Percentiles rank a stretch among this genome's conserved stretches.
Evolutionary conservation across 192 early-diverging fungal species (phyloP).

Genomic region (Phycomyces nitens): DNA sequence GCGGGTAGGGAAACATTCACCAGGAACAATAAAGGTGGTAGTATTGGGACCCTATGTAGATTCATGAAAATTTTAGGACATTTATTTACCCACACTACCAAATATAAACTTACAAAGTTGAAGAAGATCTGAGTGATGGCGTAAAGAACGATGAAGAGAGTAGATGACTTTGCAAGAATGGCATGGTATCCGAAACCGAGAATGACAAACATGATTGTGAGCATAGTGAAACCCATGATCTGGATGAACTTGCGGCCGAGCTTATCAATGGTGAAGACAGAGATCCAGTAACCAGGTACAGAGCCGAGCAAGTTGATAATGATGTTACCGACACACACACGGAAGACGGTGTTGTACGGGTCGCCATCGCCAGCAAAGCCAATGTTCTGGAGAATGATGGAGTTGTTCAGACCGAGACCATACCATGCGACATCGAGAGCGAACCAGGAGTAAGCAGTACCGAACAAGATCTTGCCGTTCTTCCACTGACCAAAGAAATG

Average conservation of each 20-base stretch:
- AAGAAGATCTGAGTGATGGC: conserved; percentile 73
- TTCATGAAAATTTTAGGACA: background rate
- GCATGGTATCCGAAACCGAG: conserved; percentile 69
- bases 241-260: conserved; percentile 93
- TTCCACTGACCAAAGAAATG: conserved; percentile 75
- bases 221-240: conserved; percentile 79
- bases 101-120: conserved; percentile 60
- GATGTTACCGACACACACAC: conserved; percentile 83
- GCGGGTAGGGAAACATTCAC: conserved; percentile 79
- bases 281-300: conserved; percentile 95
- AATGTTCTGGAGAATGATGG: conserved; percentile 68
- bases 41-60: conserved; percentile 72
- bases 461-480: conserved; percentile 77
- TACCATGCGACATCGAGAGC: conserved; percentile 77
- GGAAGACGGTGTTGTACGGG: conserved; percentile 56
- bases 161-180: conserved; percentile 55
- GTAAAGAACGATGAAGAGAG: conserved; percentile 64
- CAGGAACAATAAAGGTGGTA: conserved; percentile 85
- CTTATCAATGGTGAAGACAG: conserved; percentile 84
- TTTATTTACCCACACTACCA: no score
- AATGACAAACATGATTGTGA: conserved; percentile 72
- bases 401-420: conserved; percentile 79
- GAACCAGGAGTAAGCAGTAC: conserved; percentile 76
- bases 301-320: conserved; percentile 84
- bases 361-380: conserved; percentile 52